Percentiles rank a stretch among this genome's conserved stretches.
phyloP scores from a whole-genome alignment of 164 flowering plant genomes.

The Cinnamomum chago region DNA sequence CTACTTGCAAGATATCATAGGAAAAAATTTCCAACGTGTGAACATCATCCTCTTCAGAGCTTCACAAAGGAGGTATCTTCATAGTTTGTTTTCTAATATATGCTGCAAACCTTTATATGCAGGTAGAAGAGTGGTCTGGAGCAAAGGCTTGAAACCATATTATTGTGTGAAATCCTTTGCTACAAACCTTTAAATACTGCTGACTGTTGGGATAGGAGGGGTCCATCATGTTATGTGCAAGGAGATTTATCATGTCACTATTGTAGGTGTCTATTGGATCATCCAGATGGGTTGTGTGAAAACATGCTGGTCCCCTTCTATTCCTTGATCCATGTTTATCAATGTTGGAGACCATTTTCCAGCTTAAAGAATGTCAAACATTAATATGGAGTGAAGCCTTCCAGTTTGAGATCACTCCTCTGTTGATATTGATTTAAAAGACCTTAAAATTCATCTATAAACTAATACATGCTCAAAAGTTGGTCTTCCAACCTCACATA shows the following conservation, averaged over 20 bases:
- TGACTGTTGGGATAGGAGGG: background rate
- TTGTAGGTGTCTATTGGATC: background rate
- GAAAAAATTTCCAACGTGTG: constrained; percentile 54
- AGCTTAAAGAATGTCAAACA: background rate
- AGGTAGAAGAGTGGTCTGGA: background rate
- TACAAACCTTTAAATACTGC: background rate
- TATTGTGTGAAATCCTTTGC: background rate
- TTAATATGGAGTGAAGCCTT: background rate
- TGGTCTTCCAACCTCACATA: background rate
- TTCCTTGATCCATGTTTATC: background rate
- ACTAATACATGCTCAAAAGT: background rate
- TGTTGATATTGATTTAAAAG: background rate
- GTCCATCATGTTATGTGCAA: background rate
- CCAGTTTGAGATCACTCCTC: background rate
- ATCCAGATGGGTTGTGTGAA: background rate
- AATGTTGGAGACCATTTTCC: background rate
- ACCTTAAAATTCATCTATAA: background rate
- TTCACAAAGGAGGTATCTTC: constrained; percentile 37
- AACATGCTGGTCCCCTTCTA: background rate
- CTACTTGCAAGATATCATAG: constrained; percentile 59
- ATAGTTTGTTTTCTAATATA: background rate
- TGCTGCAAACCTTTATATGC: background rate
- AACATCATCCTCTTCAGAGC: constrained; percentile 26
- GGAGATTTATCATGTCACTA: background rate
- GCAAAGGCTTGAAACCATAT: background rate